These are phyloP conservation scores for Rhodotorula glutinis DNA, from an alignment of 1,284 basidiomycete species.

Conservation along the genomic window DNA sequence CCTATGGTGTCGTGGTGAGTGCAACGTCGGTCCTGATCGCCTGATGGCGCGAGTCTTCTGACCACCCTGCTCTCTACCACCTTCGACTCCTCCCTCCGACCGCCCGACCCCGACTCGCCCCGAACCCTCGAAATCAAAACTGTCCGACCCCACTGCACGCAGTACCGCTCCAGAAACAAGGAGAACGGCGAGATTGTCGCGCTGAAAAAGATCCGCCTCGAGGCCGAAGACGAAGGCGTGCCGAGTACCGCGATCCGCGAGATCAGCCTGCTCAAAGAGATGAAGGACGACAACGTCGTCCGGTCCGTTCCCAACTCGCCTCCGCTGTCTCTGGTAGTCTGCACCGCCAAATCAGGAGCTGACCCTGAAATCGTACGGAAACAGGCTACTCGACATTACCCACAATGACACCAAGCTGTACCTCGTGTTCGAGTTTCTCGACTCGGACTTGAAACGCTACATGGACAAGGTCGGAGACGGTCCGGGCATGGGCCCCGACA, in stretches of 20 bases:
- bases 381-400: constrained; percentile 87
- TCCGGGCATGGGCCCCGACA: constrained; percentile 63
- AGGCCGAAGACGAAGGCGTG: constrained; percentile 96
- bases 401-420: constrained; percentile 96
- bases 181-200: constrained; percentile 75
- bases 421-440: constrained; percentile 92
- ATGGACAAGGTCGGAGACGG: constrained; percentile 65
- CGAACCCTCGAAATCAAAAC: no score
- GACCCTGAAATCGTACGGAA: neutral
- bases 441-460: constrained; percentile 91
- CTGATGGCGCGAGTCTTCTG: no score
- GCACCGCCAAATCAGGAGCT: no score
- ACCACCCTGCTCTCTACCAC: no score
- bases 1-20: constrained; percentile 93
- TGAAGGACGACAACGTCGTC: constrained; percentile 93
- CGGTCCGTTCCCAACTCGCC: constrained; percentile 52
- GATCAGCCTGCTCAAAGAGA: constrained; percentile 93
- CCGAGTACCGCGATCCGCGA: constrained; percentile 96
- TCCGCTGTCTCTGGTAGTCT: neutral
- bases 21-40: no score
- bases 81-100: no score
- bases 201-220: constrained; percentile 95
- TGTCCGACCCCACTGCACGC: no score
- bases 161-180: constrained; percentile 46
- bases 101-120: no score